phyloP scores from a whole-genome alignment of 202 grass and related monocot genomes.

The Brachypodium distachyon region DNA sequence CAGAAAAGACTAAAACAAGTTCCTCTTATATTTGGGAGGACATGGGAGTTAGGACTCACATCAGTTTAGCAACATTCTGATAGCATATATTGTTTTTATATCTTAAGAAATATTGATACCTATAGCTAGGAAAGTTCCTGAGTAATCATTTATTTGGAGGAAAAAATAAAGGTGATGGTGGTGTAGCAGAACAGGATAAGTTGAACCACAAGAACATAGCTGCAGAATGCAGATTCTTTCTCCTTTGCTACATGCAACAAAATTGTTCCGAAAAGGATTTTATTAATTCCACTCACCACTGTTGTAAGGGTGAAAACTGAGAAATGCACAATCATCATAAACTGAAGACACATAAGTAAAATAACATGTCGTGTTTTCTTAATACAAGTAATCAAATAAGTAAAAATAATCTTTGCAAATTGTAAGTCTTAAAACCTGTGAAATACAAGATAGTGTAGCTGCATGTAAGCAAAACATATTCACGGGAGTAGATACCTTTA shows the following conservation, averaged over 20 bases:
- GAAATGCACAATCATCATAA: not conserved
- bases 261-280: constrained; percentile 86
- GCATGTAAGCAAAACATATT: constrained; percentile 7
- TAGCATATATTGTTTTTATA: no score
- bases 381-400: no score
- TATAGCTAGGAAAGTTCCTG: not conserved
- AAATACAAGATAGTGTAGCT: not conserved
- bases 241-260: constrained; percentile 71
- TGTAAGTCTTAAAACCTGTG: no score
- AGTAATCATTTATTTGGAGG: not conserved
- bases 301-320: constrained; percentile 58
- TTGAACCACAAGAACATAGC: constrained; percentile 11
- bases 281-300: constrained; percentile 73
- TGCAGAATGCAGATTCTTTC: constrained; percentile 43
- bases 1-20: no score
- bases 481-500: constrained; percentile 37
- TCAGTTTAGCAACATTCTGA: not conserved
- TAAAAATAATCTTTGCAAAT: no score
- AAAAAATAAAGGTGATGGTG: not conserved
- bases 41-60: not conserved
- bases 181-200: not conserved
- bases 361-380: not conserved
- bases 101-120: not conserved
- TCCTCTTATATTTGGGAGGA: no score
- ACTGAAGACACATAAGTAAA: not conserved